A percentile compares a stretch with the other conserved stretches of the same genome.
Conservation (phyloP, 2,329 filamentous ascomycete species). For the Sarocladium kiliense region DNA sequence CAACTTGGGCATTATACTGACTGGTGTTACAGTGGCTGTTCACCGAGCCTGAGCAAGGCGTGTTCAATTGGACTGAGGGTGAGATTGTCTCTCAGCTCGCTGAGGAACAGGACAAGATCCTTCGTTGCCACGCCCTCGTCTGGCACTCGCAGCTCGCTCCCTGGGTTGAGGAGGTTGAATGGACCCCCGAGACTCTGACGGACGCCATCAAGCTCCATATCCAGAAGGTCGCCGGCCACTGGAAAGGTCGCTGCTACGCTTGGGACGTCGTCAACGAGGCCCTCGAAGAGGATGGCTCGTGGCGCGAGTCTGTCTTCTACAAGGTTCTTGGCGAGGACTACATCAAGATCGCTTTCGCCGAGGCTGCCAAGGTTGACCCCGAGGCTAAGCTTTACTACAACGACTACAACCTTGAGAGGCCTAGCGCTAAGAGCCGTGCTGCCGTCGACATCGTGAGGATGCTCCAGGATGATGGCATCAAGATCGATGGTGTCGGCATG, state of each 20-base stretch:
- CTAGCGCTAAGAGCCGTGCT: conserved; percentile 29
- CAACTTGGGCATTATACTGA: too few species aligned
- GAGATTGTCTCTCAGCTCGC: conserved; percentile 44
- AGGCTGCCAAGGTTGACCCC: conserved; percentile 41
- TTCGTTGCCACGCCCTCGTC: conserved; percentile 55
- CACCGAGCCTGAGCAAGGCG: conserved; percentile 50
- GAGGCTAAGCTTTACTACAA: conserved; percentile 54
- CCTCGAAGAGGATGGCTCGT: conserved; percentile 48
- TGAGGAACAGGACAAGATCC: conserved; percentile 33
- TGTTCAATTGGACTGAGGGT: conserved; percentile 57
- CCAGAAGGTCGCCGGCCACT: conserved; percentile 50
- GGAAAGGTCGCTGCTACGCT: conserved; percentile 53
- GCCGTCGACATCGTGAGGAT: conserved; percentile 28
- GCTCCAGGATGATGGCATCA: conserved; percentile 32
- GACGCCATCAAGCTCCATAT: conserved; percentile 51
- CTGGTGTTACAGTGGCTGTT: conserved; percentile 41
- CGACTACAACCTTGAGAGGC: conserved; percentile 50
- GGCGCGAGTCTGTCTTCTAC: conserved; percentile 43
- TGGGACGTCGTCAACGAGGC: conserved; percentile 65
- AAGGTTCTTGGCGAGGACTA: conserved; percentile 45
- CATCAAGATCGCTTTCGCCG: conserved; percentile 46
- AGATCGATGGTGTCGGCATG: conserved; percentile 48
- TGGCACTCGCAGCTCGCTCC: conserved; percentile 36
- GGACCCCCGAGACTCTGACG: conserved; percentile 54
- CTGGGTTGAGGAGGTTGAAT: conserved; percentile 37